Conservation (phyloP, 768 basidiomycete genomes). For the Cubamyces sp. region DNA sequence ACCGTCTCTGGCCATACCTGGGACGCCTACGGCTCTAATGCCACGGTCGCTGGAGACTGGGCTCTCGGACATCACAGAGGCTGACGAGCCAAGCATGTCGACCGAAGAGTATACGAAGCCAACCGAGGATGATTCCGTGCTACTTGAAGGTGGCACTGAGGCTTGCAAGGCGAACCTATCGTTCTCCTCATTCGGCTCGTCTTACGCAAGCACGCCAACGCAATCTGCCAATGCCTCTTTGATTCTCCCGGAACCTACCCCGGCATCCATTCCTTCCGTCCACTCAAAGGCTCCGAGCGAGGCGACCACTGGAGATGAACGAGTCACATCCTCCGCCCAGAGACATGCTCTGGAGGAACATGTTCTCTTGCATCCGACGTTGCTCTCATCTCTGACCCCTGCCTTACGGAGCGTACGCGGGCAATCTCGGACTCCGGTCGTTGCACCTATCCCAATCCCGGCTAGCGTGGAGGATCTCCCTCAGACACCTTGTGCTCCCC, state of each 20-base stretch:
- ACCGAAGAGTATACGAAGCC: not conserved
- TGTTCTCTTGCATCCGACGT: not conserved
- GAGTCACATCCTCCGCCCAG: not conserved
- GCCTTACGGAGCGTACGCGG: not conserved
- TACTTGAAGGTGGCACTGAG: not conserved
- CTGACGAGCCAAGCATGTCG: conserved; percentile 7
- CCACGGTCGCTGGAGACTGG: not conserved
- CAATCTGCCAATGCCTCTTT: not conserved
- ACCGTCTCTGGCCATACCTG: not conserved
- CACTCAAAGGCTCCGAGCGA: not conserved
- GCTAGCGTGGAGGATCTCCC: not conserved
- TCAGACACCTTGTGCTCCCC: not conserved
- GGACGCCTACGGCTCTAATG: not conserved
- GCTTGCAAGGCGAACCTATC: not conserved
- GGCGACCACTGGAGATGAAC: not conserved
- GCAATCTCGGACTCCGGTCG: too few species aligned
- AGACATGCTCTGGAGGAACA: not conserved
- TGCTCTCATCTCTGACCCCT: not conserved
- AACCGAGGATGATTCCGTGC: not conserved
- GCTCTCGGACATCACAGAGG: conserved; percentile 19
- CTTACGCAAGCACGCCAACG: conserved; percentile 10
- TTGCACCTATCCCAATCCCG: too few species aligned
- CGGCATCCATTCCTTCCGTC: not conserved
- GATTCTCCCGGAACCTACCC: not conserved
- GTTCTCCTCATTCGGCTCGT: conserved; percentile 22